Conservation (phyloP, 148 eudicot species). For the Nepenthes gracilis region DNA sequence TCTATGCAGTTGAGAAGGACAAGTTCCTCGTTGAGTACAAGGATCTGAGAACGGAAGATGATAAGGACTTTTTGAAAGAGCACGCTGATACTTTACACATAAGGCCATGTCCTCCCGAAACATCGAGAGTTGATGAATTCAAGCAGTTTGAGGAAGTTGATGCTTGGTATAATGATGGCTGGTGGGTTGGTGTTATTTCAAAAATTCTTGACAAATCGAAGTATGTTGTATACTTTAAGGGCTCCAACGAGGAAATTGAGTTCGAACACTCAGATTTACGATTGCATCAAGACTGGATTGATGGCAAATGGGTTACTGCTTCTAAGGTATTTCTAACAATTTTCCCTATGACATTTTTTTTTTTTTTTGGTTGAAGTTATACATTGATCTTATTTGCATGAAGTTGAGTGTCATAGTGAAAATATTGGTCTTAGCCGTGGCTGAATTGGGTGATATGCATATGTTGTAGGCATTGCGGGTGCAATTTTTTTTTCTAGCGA, state of each 20-base stretch:
- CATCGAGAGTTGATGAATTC: constrained; percentile 22
- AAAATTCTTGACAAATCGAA: constrained; percentile 34
- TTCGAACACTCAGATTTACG: constrained; percentile 56
- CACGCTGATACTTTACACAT: constrained; percentile 52
- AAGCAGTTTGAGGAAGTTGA: constrained; percentile 64
- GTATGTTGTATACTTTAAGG: constrained; percentile 60
- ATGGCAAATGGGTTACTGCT: constrained; percentile 63
- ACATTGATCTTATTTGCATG: not conserved
- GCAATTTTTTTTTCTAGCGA: too few species aligned
- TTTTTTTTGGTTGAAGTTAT: not conserved
- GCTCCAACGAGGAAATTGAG: constrained; percentile 39
- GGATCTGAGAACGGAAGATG: constrained; percentile 55
- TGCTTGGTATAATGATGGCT: constrained; percentile 70
- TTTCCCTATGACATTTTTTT: not conserved
- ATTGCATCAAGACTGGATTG: constrained; percentile 73
- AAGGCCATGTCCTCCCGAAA: constrained; percentile 66
- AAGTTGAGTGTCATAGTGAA: too few species aligned
- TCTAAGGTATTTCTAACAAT: constrained; percentile 36
- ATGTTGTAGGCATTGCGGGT: too few species aligned
- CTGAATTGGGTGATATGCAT: too few species aligned
- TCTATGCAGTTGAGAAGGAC: constrained; percentile 23
- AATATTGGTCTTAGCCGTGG: too few species aligned
- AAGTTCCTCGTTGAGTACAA: constrained; percentile 53
- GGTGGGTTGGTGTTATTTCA: constrained; percentile 87
- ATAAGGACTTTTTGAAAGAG: constrained; percentile 47